Evolutionary conservation across 1,284 basidiomycete genomes (phyloP).

Genomic region (Tylopilus sp.): DNA sequence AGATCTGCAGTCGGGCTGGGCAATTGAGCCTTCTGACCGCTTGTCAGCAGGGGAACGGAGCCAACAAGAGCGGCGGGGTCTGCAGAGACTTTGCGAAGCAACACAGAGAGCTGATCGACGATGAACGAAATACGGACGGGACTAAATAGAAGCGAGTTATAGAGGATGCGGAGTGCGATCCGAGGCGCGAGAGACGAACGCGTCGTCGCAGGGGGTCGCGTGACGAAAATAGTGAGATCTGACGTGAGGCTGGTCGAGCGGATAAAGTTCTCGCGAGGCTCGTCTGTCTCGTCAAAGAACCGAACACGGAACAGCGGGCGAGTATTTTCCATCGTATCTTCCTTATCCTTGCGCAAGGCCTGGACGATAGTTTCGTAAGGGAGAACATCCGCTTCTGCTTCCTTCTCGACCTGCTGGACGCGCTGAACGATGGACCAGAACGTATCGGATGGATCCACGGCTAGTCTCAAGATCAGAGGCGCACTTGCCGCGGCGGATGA

Average conservation of each 20-base stretch:
- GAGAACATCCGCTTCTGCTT: constrained; percentile 87
- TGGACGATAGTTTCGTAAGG: constrained; percentile 87
- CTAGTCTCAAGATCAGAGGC: constrained; percentile 88
- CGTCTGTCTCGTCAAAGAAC: constrained; percentile 94
- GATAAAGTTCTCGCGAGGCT: constrained; percentile 80
- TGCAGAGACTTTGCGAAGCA: constrained; percentile 81
- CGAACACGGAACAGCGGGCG: constrained; percentile 91
- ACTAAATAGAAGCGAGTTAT: constrained; percentile 97
- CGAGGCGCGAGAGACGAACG: constrained; percentile 80
- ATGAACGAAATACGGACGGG: constrained; percentile 82
- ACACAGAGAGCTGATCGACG: constrained; percentile 87
- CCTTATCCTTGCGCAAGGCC: constrained; percentile 77
- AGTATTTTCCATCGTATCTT: constrained; percentile 62
- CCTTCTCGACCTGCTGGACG: constrained; percentile 86
- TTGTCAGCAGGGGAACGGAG: constrained; percentile 85
- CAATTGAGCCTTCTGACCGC: constrained; percentile 75
- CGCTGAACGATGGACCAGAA: constrained; percentile 94
- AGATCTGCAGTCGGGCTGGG: constrained; percentile 92
- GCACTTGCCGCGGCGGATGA: constrained; percentile 84
- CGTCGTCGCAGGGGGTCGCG: constrained; percentile 73
- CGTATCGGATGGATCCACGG: constrained; percentile 88
- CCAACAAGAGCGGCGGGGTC: constrained; percentile 75
- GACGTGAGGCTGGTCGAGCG: constrained; percentile 87
- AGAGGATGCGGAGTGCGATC: constrained; percentile 89
- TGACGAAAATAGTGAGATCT: constrained; percentile 90